Percentiles rank a stretch among this genome's conserved stretches.
phyloP scores from a whole-genome alignment of 225 moss, liverwort and hornwort species.

The Polytrichum formosum region DNA sequence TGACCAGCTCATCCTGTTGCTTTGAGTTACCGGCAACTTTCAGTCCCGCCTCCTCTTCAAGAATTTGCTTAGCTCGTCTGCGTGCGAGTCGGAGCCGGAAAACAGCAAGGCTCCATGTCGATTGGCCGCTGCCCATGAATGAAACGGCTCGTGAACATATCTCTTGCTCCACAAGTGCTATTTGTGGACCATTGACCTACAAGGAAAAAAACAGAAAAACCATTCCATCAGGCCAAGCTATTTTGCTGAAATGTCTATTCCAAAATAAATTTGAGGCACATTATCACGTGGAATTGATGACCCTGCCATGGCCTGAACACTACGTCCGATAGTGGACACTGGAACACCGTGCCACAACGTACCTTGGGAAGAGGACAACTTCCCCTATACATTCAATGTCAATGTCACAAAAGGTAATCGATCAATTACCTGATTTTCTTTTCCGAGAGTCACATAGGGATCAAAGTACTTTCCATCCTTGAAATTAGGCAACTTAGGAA shows the following conservation, averaged over 20 bases:
- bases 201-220: background rate
- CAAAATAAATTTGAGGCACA: too few relatives aligned
- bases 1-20: slow-evolving; percentile 20
- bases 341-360: too few relatives aligned
- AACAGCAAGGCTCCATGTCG: slow-evolving; percentile 77
- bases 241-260: too few relatives aligned
- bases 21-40: background rate
- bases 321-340: too few relatives aligned
- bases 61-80: slow-evolving; percentile 27
- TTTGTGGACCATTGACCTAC: slow-evolving; percentile 24
- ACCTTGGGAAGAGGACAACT: too few relatives aligned
- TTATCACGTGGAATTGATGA: too few relatives aligned
- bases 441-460: slow-evolving; percentile 20
- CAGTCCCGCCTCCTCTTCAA: slow-evolving; percentile 11
- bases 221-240: too few relatives aligned
- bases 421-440: background rate
- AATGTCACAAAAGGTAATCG: too few relatives aligned
- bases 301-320: too few relatives aligned
- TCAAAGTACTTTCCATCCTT: slow-evolving; percentile 38
- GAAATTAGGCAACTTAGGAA: slow-evolving; percentile 62
- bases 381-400: too few relatives aligned
- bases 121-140: slow-evolving; percentile 79
- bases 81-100: slow-evolving; percentile 44
- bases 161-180: slow-evolving; percentile 28
- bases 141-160: slow-evolving; percentile 35